phyloP scores from a whole-genome alignment of 2,329 filamentous ascomycete genomes.

The Cadophora gregata region DNA sequence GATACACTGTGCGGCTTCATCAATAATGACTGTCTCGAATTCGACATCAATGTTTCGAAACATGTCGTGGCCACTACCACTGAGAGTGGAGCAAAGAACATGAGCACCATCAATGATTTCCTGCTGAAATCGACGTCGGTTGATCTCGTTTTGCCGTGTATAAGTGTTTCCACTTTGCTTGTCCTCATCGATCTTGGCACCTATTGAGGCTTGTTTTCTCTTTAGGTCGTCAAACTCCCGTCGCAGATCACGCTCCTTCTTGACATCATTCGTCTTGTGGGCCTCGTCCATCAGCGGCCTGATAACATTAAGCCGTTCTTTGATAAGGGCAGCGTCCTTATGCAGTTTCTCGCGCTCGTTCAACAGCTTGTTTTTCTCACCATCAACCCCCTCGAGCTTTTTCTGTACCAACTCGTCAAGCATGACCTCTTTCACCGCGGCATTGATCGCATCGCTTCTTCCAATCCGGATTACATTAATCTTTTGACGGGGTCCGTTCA shows the following conservation, averaged over 20 bases:
- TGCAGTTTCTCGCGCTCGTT: constrained; percentile 63
- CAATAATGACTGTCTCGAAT: constrained; percentile 98
- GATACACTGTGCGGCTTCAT: constrained; percentile 97
- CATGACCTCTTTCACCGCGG: constrained; percentile 86
- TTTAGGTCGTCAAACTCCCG: constrained; percentile 81
- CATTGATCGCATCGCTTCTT: constrained; percentile 89
- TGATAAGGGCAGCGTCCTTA: constrained; percentile 72
- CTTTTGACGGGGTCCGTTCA: constrained; percentile 72
- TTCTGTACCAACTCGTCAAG: constrained; percentile 88
- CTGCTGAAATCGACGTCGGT: constrained; percentile 83
- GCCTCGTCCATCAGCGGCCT: constrained; percentile 74
- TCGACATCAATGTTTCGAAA: constrained; percentile 94
- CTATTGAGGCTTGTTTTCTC: constrained; percentile 76
- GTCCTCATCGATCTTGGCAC: constrained; percentile 82
- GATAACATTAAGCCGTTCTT: constrained; percentile 74
- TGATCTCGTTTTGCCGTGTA: constrained; percentile 84
- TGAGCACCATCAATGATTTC: constrained; percentile 89
- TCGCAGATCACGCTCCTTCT: constrained; percentile 62
- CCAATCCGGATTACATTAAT: constrained; percentile 90
- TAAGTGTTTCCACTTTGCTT: constrained; percentile 85
- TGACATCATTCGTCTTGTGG: constrained; percentile 59
- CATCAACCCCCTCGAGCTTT: constrained; percentile 68
- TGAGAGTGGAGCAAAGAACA: constrained; percentile 93
- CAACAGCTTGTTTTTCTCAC: constrained; percentile 58
- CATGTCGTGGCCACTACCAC: constrained; percentile 96